Evolutionary conservation across 768 basidiomycete genomes (phyloP), one percentile per base, ranked within the genome.

Genomic region (Stropharia rugosoannulata): DNA sequence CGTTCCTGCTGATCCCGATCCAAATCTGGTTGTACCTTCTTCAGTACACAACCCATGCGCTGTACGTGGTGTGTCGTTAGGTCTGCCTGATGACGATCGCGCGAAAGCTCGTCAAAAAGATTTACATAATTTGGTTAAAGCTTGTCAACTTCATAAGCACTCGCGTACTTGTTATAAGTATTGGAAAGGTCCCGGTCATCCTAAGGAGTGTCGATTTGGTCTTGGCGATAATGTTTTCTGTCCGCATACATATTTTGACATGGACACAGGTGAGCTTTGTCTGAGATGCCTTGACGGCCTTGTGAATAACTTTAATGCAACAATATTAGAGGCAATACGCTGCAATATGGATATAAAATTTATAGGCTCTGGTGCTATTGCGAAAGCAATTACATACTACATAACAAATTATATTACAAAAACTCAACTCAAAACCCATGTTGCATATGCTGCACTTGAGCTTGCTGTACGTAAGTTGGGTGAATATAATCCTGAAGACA

Each of bases 391-490:
- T 0, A 37, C 76, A 4, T 77, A 75, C 52, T 81, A 80, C 48
- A 75, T 80, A 16, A 80, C 79, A 0, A 70, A 81, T 51, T 80
- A 81, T 48, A 79, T 81, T 15, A 73, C 77, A 0, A 81, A 81
- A 51, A 53, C 71, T 0, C 68, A 74, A 40, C 54, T 80, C 9
- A 76, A 76, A 38, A 57, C 70, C 0, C 74, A 80, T 60, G 71
- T 77, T 1, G 72, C 74, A 0, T 77, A 65, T 62, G 69, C 74
- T 0, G 71, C 75, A 1, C 50, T 80, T 4, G 69, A 75, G 40
- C 19, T 66, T 0, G 70, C 77, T 4, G 58, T 76, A 0, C 57
- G 59, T n/a, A 73, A 69, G 36, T 50, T 75, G 1, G 67, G 64
- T 2, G 60, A 62, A 15, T 61, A 49, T 53, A 49, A 66, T 42